Evolutionary conservation across 345 rosid species (phyloP).

Genomic region (Bretschneidera sinensis): DNA sequence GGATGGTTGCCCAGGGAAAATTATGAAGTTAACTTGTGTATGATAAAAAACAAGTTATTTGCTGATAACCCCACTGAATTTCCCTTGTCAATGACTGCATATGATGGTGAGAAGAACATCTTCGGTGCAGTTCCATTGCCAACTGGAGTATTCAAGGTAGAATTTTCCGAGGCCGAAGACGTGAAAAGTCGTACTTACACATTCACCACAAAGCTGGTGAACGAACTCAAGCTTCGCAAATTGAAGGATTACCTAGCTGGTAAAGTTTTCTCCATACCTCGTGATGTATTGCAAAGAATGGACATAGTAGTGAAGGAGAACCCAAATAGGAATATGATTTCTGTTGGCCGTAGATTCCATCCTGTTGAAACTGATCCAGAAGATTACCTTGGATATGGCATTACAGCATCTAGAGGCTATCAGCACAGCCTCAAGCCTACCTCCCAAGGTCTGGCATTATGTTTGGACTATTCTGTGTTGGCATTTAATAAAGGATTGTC

Average conservation of each 20-base stretch:
- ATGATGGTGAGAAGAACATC: conserved; percentile 84
- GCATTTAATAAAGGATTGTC: conserved; percentile 62
- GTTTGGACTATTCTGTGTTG: conserved; percentile 70
- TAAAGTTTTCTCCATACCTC: conserved; percentile 32
- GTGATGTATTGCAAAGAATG: conserved; percentile 80
- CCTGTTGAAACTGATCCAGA: conserved; percentile 14
- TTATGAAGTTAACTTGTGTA: conserved; percentile 39
- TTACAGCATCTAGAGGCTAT: conserved; percentile 63
- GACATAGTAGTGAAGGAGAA: conserved; percentile 95
- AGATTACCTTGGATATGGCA: conserved; percentile 57
- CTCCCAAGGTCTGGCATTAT: conserved; percentile 57
- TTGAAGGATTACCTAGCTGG: conserved; percentile 58
- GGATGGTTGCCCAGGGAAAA: conserved; percentile 30
- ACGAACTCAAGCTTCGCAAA: conserved; percentile 48
- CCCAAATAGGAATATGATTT: conserved; percentile 53
- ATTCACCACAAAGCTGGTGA: conserved; percentile 55
- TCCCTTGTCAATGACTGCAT: conserved; percentile 58
- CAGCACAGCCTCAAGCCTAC: conserved; percentile 77
- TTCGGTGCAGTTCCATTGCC: conserved; percentile 59
- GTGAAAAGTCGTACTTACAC: conserved; percentile 25
- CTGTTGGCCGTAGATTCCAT: conserved; percentile 60
- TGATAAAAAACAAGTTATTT: conserved; percentile 51
- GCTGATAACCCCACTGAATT: conserved; percentile 37
- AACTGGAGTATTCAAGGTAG: conserved; percentile 41
- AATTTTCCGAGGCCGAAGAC: conserved; percentile 42